Base-by-base conservation (phyloP, 495 filamentous ascomycete genomes). In the Aspergillus affinis region DNA sequence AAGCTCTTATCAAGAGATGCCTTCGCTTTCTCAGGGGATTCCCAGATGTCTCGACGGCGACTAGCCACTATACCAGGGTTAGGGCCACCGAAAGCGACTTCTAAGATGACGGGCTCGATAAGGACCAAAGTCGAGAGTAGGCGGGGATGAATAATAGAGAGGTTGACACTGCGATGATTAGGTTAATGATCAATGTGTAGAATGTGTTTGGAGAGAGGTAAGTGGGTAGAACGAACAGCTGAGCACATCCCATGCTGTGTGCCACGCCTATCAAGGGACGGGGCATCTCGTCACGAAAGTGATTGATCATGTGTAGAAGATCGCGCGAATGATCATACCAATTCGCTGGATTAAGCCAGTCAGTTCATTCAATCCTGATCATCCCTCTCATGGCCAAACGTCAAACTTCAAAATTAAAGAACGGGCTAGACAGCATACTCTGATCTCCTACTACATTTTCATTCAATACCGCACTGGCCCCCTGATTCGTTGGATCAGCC, bases 271-370 rank as follows among this genome's bases (percentile, higher is more conserved):
- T 72, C 9, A 94, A 68, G 1, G 91, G 91, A 5, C 87, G 84
- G 4, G 86, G 83, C 84, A 95, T 91, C 51, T 86, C 64, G 3
- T 74, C 65, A 19, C 87, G 87, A 71, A 93, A 90, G 44, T 79
- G 78, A 73, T 93, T 93, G 68, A 90, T 74, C 76, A 93, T 82
- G 64, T 87, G 81, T 15, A 91, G 76, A 1, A 95, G 78, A 73
- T 96, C 91, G 44, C 91, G 83, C 17, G 87, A 72, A 69, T 92
- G 83, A 72, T 94, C 92, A 49, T 81, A 75, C 90, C 89, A 93
- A 53, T 71, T 78, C 3, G 86, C 84, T 86, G 55, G 32, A 32
- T 53, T 32, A 32, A 32, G 3, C 30, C 3, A 32, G 30, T 32
- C 30, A 32, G 30, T 32, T 32, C 7, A 32, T 32, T 6, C 30